phyloP scores from a whole-genome alignment of 495 filamentous ascomycete species.

The Filosporella fistucella region DNA sequence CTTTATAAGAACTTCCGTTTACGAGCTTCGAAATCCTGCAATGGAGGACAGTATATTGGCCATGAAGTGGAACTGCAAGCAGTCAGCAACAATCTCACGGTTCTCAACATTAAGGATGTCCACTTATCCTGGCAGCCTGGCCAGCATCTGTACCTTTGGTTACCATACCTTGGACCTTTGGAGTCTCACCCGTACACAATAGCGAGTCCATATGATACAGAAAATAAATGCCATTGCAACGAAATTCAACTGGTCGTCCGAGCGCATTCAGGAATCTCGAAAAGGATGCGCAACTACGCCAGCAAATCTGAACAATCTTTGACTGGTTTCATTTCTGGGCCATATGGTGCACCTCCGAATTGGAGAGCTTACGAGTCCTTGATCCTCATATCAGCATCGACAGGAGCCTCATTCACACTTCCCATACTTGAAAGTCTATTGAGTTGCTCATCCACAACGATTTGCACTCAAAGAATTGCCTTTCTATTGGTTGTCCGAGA shows the following conservation, averaged over 20 bases:
- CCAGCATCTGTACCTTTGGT: slow-evolving; percentile 74
- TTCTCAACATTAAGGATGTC: slow-evolving; percentile 64
- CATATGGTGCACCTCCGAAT: slow-evolving; percentile 50
- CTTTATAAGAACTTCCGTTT: slow-evolving; percentile 61
- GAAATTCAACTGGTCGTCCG: slow-evolving; percentile 70
- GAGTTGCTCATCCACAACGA: slow-evolving; percentile 22
- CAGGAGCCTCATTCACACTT: slow-evolving; percentile 51
- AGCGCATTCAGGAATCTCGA: slow-evolving; percentile 67
- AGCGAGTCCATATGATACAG: slow-evolving; percentile 38
- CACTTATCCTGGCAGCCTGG: slow-evolving; percentile 70
- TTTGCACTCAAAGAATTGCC: slow-evolving; percentile 59
- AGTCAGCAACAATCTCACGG: slow-evolving; percentile 54
- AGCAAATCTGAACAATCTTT: slow-evolving; percentile 33
- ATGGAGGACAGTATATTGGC: slow-evolving; percentile 31
- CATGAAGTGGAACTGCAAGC: slow-evolving; percentile 60
- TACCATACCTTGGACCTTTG: slow-evolving; percentile 60
- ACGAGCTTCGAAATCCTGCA: slow-evolving; percentile 27
- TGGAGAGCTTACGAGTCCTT: slow-evolving; percentile 57
- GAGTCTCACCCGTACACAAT: slow-evolving; percentile 86
- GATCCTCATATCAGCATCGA: slow-evolving; percentile 52
- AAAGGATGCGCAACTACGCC: slow-evolving; percentile 59
- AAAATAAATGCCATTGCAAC: slow-evolving; percentile 44
- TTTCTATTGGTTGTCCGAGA: slow-evolving; percentile 74
- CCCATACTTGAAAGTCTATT: slow-evolving; percentile 53
- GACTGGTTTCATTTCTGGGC: slow-evolving; percentile 50